Base-by-base conservation (phyloP, 306 rosid species). In the Castanopsis chinensis region DNA sequence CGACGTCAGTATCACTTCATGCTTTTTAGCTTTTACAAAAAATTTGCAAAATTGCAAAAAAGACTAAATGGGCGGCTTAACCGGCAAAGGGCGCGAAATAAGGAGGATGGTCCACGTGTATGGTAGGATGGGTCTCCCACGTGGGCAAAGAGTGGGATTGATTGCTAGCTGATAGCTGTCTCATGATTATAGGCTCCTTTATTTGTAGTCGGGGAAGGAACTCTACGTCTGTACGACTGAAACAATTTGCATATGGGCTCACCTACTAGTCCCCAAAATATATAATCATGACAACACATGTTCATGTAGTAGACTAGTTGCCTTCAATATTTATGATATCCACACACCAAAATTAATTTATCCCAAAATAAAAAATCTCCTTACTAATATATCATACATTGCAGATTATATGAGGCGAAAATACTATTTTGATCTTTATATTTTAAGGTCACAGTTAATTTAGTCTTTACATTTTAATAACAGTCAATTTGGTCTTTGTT, bases 1-100 rank as follows among this genome's bases (percentile, higher is more conserved):
- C 73, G 61, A 83, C 81, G 83, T 75, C 86, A 83, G 73, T 33
- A 52, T 73, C 55, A 79, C 86, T 78, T 78, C 82, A 71, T 55
- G 37, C 13, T 27, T 17, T 30, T 3, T 21, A 21, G 45, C 8
- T 41, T 8, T 20, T 2, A 35, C 60, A 55, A 32, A 61, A 6
- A 41, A 21, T 7, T 37, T 7, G 45, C 45, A 37, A 7, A 37
- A 37, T 37, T 37, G 45, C 30, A 59, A 59, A 30, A 60, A 51
- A 61, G 52, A 54, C 65, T 65, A 64, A 37, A 5, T 11, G 33
- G 71, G 74, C 53, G 53, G 15, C 53, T 41, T 63, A 30, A 9
- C 28, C 57, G 3, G 69, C 30, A 11, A 76, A n/a, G 84, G 32
- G 71, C 83, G 80, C 8, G 60, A 78, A 83, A 35, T 35, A 60